Evolutionary conservation across 1,139 yeast species (phyloP).

Genomic region (Magnusiomyces suaveolens): DNA sequence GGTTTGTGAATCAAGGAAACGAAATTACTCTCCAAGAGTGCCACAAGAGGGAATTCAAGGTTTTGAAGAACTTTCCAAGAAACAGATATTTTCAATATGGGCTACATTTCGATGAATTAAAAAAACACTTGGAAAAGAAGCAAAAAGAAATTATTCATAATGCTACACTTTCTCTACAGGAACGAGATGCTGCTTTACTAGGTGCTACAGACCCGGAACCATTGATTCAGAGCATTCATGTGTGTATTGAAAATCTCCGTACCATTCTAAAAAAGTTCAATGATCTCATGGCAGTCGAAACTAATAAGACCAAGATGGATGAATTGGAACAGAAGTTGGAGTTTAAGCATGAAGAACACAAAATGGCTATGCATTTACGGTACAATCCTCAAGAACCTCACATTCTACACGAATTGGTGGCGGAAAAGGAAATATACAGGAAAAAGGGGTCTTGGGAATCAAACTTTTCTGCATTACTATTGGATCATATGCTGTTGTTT

Average conservation of each 20-base stretch:
- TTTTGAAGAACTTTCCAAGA: constrained; percentile 10
- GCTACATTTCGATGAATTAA: background rate
- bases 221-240: constrained; percentile 5
- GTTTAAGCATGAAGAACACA: constrained; percentile 8
- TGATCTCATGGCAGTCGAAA: constrained; percentile 9
- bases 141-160: background rate
- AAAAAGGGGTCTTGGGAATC: constrained; percentile 5
- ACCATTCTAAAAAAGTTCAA: constrained; percentile 7
- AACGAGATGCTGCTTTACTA: constrained; percentile 1
- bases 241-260: constrained; percentile 4
- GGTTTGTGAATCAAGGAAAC: constrained; percentile 6
- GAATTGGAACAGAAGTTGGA: constrained; percentile 5
- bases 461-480: constrained; percentile 37
- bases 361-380: constrained; percentile 6
- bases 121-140: background rate
- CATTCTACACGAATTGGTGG: constrained; percentile 5
- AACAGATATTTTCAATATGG: constrained; percentile 12
- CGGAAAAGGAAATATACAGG: constrained; percentile 4
- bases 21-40: constrained; percentile 1
- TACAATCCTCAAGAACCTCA: constrained; percentile 9
- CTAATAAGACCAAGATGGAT: constrained; percentile 5
- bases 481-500: constrained; percentile 64
- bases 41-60: constrained; percentile 9
- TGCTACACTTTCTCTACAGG: constrained; percentile 3
- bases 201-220: background rate